These are phyloP conservation scores for Trichoderma sp. DNA, from an alignment of 2,329 filamentous ascomycete species.

Conservation along the genomic window DNA sequence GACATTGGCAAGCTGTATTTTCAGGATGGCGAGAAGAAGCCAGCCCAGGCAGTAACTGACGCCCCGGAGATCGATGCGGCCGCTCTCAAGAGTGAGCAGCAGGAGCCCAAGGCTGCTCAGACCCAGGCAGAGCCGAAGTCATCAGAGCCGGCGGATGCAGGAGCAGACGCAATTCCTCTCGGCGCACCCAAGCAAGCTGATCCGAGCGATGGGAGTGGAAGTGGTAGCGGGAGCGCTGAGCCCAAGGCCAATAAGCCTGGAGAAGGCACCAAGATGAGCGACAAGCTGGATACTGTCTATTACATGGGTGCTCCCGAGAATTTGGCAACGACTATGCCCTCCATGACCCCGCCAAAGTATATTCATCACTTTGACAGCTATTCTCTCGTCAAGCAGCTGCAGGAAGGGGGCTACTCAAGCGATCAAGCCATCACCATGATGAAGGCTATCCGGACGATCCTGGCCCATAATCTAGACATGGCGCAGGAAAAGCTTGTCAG, in stretches of 20 bases:
- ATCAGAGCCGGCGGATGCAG: not conserved
- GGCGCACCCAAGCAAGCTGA: not conserved
- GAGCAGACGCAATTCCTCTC: not conserved
- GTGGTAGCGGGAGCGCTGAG: not conserved
- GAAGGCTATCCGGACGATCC: conserved; percentile 80
- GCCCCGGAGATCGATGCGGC: not conserved
- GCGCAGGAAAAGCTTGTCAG: conserved; percentile 79
- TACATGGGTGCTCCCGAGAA: conserved; percentile 44
- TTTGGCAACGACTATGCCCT: conserved; percentile 53
- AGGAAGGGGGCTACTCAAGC: conserved; percentile 68
- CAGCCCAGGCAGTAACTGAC: conserved; percentile 5
- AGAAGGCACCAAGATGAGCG: not conserved
- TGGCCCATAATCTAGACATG: conserved; percentile 76
- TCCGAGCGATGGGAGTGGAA: not conserved
- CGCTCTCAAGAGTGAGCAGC: not conserved
- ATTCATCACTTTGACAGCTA: conserved; percentile 98
- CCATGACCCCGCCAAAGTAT: conserved; percentile 72
- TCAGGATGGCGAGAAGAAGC: not conserved
- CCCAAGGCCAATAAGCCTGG: not conserved
- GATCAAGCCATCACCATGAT: conserved; percentile 80
- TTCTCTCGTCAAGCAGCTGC: conserved; percentile 77
- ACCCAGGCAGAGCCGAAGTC: not conserved
- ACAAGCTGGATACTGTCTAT: conserved; percentile 48
- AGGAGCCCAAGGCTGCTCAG: not conserved
- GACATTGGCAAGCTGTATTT: conserved; percentile 16